Base-by-base conservation (phyloP, 768 basidiomycete species). In the Trametes gibbosa region DNA sequence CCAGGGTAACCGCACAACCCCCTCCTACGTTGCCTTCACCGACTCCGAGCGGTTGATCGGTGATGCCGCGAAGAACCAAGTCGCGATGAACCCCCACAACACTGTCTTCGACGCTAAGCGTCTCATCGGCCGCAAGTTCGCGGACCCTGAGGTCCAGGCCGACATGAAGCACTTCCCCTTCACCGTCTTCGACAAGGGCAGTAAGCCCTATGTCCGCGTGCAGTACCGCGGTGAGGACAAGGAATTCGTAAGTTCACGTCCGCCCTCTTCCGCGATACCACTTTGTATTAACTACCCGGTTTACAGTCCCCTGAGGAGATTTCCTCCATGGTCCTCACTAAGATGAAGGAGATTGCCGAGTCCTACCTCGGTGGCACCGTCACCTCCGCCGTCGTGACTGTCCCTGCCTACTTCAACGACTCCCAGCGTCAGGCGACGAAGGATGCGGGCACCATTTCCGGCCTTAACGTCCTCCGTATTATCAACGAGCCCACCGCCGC, bases 401-500 rank as follows among this genome's bases (percentile, higher is more conserved):
- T 98, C 63, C 95, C 95, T 32, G 95, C 95, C 37, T 98, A 98
- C 81, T 98, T 98, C 83, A 98, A 98, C 75, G 95, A 98, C 79
- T 95, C 96, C 24, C 96, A 98, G 73, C 91, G 96, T 72, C 94
- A 96, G 70, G 96, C 96, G 21, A 98, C 96, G 68, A 98, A 97
- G 80, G 96, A 98, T 70, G 95, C 96, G 37, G 96, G 96, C 67
- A 85, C 84, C 61, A 98, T 98, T 69, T 84, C 94, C 19, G 96
- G 96, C 63, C 77, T 98, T 65, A 94, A 96, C 72, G 90, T 98
- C 61, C 90, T 96, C 70, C 94, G 96, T 78, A 97, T 98, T 75
- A 96, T 98, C 80, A 98, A 98, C 79, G 96, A 98, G 76, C 95
- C 96, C 39, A 98, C 96, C 47, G 96, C 96, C 40, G 96, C 96